A percentile compares a stretch with the other conserved stretches of the same genome.
phyloP scores from a whole-genome alignment of 73 alveolate species.

The Paramecium biaurelia region DNA sequence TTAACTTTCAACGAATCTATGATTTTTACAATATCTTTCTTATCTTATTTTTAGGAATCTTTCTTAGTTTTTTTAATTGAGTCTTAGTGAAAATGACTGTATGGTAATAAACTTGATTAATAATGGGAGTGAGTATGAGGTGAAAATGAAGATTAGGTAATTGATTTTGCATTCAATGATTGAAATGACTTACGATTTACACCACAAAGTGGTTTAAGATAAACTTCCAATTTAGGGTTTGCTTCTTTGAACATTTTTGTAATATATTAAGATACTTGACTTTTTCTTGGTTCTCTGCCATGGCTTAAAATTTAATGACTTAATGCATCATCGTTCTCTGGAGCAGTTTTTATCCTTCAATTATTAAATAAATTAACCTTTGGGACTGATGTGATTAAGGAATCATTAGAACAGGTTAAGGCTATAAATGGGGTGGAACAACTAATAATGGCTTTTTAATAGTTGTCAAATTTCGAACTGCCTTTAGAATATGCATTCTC shows the following conservation, averaged over 20 bases:
- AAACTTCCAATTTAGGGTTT: neutral
- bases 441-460: neutral
- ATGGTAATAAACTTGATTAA: neutral
- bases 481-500: neutral
- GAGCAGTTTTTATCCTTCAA: neutral
- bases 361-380: neutral
- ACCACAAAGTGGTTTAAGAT: neutral
- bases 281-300: conserved; percentile 3
- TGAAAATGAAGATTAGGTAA: neutral
- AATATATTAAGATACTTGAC: neutral
- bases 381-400: neutral
- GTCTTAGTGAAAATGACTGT: neutral
- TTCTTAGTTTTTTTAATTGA: neutral
- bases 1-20: neutral
- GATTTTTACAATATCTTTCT: neutral
- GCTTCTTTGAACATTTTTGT: neutral
- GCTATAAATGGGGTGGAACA: neutral
- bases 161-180: neutral
- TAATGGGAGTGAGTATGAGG: neutral
- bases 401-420: neutral
- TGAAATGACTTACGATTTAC: neutral
- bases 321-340: neutral
- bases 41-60: neutral
- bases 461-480: neutral
- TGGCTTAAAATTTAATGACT: neutral